Evolutionary conservation across 2,329 filamentous ascomycete species (phyloP).

Genomic region (Phyllosticta capitalensis): DNA sequence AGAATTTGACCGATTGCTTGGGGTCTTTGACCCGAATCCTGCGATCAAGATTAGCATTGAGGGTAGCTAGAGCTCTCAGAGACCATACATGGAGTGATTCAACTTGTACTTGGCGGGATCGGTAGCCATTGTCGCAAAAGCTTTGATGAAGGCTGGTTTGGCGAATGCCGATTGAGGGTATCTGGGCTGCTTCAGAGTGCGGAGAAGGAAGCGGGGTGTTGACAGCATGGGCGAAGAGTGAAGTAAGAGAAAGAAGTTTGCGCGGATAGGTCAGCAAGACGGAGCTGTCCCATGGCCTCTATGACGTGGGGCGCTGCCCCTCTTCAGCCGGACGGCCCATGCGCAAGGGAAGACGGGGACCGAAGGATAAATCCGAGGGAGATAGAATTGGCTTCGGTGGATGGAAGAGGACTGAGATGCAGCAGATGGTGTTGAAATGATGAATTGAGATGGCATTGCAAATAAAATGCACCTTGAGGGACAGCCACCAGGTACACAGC

Average conservation of each 20-base stretch:
- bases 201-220: neutral
- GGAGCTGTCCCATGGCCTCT: neutral
- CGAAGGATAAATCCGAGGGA: neutral
- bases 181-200: neutral
- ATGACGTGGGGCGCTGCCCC: conserved; percentile 10
- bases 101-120: conserved; percentile 56
- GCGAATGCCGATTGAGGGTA: conserved; percentile 9
- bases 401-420: neutral
- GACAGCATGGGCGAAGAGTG: conserved; percentile 3
- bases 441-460: neutral
- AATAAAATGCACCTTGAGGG: neutral
- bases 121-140: conserved; percentile 43
- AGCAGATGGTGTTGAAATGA: neutral
- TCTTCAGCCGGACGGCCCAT: neutral
- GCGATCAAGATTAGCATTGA: conserved; percentile 2
- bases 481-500: no score
- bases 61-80: neutral
- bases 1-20: conserved; percentile 75
- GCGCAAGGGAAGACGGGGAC: neutral
- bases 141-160: conserved; percentile 12
- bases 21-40: conserved; percentile 95
- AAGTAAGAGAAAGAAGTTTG: neutral
- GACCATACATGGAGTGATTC: conserved; percentile 44
- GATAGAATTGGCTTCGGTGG: neutral
- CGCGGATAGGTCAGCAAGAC: neutral